Evolutionary conservation across 225 moss, liverwort and hornwort species (phyloP).

Genomic region (Neckera pumila): DNA sequence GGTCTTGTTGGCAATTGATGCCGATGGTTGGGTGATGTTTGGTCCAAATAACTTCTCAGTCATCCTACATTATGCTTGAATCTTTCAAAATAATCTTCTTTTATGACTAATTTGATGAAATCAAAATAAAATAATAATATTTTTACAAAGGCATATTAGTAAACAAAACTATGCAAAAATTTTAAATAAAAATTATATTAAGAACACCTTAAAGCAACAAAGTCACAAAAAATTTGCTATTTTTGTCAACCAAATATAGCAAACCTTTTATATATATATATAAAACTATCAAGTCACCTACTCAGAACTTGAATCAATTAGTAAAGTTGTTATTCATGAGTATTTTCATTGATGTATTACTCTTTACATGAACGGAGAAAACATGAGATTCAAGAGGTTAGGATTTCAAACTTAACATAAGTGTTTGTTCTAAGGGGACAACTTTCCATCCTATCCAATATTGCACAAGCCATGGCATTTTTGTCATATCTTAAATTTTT

Average conservation of each 20-base stretch:
- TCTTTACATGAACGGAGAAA: fast-evolving
- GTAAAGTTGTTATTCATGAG: not conserved
- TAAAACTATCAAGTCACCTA: not conserved
- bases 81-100: not conserved
- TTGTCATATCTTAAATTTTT: not conserved
- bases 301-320: fast-evolving
- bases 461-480: not conserved
- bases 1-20: not conserved
- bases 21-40: not conserved
- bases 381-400: not conserved
- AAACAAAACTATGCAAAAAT: not conserved
- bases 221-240: not conserved
- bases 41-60: not conserved
- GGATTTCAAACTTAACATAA: not conserved
- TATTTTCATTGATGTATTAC: not conserved
- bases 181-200: fast-evolving
- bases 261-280: not conserved
- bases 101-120: not conserved
- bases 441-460: not conserved
- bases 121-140: not conserved
- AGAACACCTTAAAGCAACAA: fast-evolving
- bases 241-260: not conserved
- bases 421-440: not conserved
- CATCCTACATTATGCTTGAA: not conserved
- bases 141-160: no score